Base-by-base conservation (phyloP, 257 asterid species). In the Primulina tabacum region DNA sequence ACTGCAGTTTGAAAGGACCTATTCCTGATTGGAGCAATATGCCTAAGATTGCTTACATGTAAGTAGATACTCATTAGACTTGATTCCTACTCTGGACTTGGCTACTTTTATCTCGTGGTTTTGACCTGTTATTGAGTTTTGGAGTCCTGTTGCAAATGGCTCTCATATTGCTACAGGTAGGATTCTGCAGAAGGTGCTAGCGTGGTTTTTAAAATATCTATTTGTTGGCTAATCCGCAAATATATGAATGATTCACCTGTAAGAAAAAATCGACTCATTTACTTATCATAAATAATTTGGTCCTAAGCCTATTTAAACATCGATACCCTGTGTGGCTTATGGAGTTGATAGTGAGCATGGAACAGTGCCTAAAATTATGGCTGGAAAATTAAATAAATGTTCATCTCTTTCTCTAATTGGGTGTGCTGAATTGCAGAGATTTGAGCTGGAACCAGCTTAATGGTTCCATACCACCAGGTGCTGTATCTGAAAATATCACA, bases 1-100 rank as follows among this genome's bases (percentile, higher is more conserved):
- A 94, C 89, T 94, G 99, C 85, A 85, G 83, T 80, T 80, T 94
- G 84, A 88, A 21, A 78, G 99, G 99, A 71, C 77, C 86, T 14
- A 74, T 94, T 76, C 99, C 99, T 47, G 79, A 87, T 62, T 84
- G 95, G 88, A 86, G 92, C 84, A 89, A 82, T 75, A 79, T 81
- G 72, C 80, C 79, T 11, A 62, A 74, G 55, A 78, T 94, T 73
- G 83, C 90, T 70, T 94, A 86, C 83, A 79, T 94, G 99, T 89
- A 80, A 92, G 95, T 74, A 58, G 32, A 52, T 30, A 18, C 65
- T 29, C 58, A 24, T 43, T 38, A 20, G 21, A 69, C 8, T 64
- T 58, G 71, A 57, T 71, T 17, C 32, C 65, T 21, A 20, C 34
- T 35, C 60, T 14, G 18, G 60, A 50, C 30, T 38, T 58, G 6